Conservation (phyloP, 768 basidiomycete genomes). For the Hebeloma cylindrosporum region DNA sequence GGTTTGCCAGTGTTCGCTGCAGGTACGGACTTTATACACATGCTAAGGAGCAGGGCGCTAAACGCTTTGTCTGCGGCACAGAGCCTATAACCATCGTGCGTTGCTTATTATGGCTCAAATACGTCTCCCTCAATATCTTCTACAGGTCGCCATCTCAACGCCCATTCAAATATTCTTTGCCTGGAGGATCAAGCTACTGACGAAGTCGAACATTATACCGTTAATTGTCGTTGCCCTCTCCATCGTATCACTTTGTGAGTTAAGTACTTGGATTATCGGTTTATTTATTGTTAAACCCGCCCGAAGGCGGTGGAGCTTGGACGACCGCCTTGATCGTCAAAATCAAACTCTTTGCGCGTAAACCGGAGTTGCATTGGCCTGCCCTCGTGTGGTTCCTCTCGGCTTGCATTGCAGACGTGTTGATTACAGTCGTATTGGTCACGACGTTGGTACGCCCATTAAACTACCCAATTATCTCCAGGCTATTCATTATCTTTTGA, state of each 20-base stretch:
- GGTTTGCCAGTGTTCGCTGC: constrained; percentile 20
- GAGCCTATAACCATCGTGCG: constrained; percentile 35
- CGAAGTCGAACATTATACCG: constrained; percentile 37
- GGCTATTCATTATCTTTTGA: not conserved
- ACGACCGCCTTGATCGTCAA: constrained; percentile 33
- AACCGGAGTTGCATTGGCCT: constrained; percentile 44
- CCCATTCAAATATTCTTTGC: constrained; percentile 50
- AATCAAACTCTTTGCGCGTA: constrained; percentile 37
- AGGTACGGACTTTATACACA: too few relatives aligned
- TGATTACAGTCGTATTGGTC: constrained; percentile 41
- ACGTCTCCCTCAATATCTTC: not conserved
- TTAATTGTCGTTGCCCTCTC: constrained; percentile 33
- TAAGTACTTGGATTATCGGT: not conserved
- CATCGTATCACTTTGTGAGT: constrained; percentile 35
- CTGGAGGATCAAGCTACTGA: constrained; percentile 42
- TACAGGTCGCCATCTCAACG: constrained; percentile 42
- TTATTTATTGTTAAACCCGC: not conserved
- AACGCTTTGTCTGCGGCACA: constrained; percentile 8
- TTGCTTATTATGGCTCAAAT: constrained; percentile 4
- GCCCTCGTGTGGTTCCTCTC: constrained; percentile 47
- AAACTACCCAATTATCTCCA: too few relatives aligned
- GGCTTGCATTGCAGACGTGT: constrained; percentile 40
- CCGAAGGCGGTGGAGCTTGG: constrained; percentile 45
- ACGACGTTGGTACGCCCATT: constrained; percentile 31
- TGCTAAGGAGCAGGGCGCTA: too few relatives aligned